Evolutionary conservation across 2,329 filamentous ascomycete species (phyloP), one percentile per base, ranked within the genome.

Genomic region (Chaetomium olivaceum): DNA sequence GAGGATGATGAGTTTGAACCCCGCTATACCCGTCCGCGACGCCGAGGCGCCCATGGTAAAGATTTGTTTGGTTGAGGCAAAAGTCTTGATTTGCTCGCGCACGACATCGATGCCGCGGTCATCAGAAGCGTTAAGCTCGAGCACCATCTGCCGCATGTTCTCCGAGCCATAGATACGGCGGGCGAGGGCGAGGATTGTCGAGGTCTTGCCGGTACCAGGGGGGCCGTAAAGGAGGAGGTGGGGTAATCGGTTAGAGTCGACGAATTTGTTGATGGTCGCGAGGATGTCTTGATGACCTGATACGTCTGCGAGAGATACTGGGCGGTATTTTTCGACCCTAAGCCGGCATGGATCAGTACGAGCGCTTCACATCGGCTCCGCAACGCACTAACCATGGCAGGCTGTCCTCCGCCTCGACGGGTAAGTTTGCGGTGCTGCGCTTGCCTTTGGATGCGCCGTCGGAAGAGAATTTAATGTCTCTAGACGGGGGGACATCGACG

Each of bases 21-120:
- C 86, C 0, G 91, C 92, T 29, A 94, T 79, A 36, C 80, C 74
- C 25, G 76, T 67, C 6, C 82, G 74, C 39, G 79, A 79, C 1
- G 63, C 56, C 3, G 68, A 63, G 23, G 67, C 65, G 25, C 69
- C 87, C 75, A 85, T 80, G 16, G 80, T 83, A 81, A 99, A 99
- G 73, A 99, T 99, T 76, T 99, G 95, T 79, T 96, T 97, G 8
- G 95, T 99, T 72, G 91, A 96, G 50, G 92, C 94, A 80, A 99
- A 99, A 0, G 95, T 99, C 84, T 98, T 99, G 86, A 99, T 99
- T 79, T 99, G 95, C 80, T 99, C 95, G 71, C 93, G 87, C 64
- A 99, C 95, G 2, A 99, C 95, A 71, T 99, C 95, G 77, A 99
- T 99, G 74, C 95, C 95, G 78, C 95, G 87, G 77, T 99, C 95